These are phyloP conservation scores for Pittosporum tobira DNA, from an alignment of 129 eudicot genomes.

Conservation along the genomic window DNA sequence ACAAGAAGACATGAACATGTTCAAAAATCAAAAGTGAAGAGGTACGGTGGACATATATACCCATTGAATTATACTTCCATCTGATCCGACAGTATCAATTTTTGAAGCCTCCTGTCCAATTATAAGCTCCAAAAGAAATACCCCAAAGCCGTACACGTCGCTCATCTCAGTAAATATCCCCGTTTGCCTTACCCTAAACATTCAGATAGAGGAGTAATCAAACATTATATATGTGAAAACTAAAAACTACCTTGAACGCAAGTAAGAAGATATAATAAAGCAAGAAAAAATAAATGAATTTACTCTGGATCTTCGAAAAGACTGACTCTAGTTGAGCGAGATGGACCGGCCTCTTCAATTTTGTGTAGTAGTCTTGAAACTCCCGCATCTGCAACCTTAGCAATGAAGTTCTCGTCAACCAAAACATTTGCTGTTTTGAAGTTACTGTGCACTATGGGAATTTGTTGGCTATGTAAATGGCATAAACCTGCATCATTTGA, in stretches of 20 bases:
- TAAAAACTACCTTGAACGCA: background rate
- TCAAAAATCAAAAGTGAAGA: too few species aligned
- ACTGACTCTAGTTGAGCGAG: conserved; percentile 20
- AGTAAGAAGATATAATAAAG: too few species aligned
- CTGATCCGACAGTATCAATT: conserved; percentile 25
- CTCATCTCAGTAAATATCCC: conserved; percentile 20
- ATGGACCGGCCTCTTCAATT: conserved; percentile 33
- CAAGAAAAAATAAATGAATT: conserved; percentile 2
- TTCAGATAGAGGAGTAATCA: background rate
- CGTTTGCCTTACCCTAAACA: conserved; percentile 22
- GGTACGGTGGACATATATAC: too few species aligned
- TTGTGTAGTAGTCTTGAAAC: conserved; percentile 18
- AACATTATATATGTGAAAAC: too few species aligned
- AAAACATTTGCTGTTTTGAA: conserved; percentile 45
- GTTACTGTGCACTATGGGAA: conserved; percentile 31
- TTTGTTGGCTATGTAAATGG: conserved; percentile 38
- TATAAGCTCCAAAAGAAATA: conserved; percentile 45
- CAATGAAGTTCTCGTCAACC: conserved; percentile 49
- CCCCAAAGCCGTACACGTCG: conserved; percentile 45
- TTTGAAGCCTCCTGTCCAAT: conserved; percentile 34
- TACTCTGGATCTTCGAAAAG: conserved; percentile 48
- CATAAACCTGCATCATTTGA: conserved; percentile 33
- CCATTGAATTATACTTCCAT: conserved; percentile 38
- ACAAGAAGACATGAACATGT: too few species aligned
- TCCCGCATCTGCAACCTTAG: conserved; percentile 49